Evolutionary conservation across 73 alveolate genomes (phyloP), one percentile per base, ranked within the genome.

Genomic region (Paraurostyla sp.): DNA sequence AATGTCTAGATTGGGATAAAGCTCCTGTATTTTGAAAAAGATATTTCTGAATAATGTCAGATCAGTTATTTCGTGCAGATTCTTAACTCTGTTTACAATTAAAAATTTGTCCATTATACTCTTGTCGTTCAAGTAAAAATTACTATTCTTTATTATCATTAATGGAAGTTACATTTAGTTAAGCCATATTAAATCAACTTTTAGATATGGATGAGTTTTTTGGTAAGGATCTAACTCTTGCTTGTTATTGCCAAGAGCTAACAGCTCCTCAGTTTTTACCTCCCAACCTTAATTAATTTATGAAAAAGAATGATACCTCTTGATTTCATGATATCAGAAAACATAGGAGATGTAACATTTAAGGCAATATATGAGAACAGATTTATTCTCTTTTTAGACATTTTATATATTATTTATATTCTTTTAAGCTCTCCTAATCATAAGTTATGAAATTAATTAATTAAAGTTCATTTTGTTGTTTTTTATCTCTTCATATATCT

Each of bases 401-500:
- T 41, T 68, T 68, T 56, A 7, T 56, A 15, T 20, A 56, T 56
- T 56, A 27, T 56, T 9, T 22, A 56, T 13, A 56, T 56, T 56
- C 7, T 15, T 56, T 23, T 11, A 56, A 9, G 57, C 13, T 46
- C 18, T 46, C 33, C 30, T 13, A 18, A 18, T 52, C 13, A 35
- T 52, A 52, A n/a, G 56, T 45, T 45, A 11, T 45, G 56, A 45
- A 45, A 45, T 45, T 45, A 45, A 45, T 45, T 45, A 45, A 45
- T 45, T 45, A 45, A 11, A 11, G 56, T 45, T 9, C 22, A 11
- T 11, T 45, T 32, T 62, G 23, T 18, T 62, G 13, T 52, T n/a
- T 75, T 60, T 27, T 84, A 25, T 60, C 92, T 60, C 60, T 84
- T 71, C 45, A 6, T 30, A 25, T n/a, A 85, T 71, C 93, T 85